Evolutionary conservation across 805 yeast species (phyloP), one percentile per base, ranked within the genome.

Genomic region (Diddensiella transvaalensis): DNA sequence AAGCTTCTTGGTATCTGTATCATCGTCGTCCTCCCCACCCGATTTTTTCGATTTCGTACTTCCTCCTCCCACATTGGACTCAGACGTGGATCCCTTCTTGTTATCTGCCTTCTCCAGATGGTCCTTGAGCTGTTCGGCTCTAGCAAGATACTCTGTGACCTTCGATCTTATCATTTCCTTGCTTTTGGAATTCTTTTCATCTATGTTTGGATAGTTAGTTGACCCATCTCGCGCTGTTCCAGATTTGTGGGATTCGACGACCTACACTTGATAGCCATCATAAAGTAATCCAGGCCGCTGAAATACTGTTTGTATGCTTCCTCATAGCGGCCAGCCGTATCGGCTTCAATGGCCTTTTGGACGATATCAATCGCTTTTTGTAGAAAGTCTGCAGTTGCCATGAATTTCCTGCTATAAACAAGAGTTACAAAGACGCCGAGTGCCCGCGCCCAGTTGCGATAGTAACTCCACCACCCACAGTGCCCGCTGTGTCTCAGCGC

Each of bases 311-410:
- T 86, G 67, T 91, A 91, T 0, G 99, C 98, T 57, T 93, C 98
- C 46, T 87, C 96, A 60, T 90, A 91, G 55, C 83, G 77, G 45
- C 91, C 83, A 21, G 89, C 89, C 15, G 87, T 81, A 64, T 93
- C 99, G 3, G 95, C 88, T 64, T 89, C 96, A 47, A 93, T 89
- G 21, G 99, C 99, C 66, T 84, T 85, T 63, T 89, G 95, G 17
- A 93, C 95, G 32, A 89, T 75, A 54, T 89, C 96, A 21, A 93
- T 89, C n/a, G 97, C 99, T 64, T 93, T 93, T 51, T 85, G 82
- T 37, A 93, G 76, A 65, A 91, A 91, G 62, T 91, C 96, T 24
- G 60, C 59, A 11, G 62, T 58, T 10, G 62, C 61, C 62, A 59
- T 59, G n/a, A n/a, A n/a, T 26, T 50, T 50, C 11, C 15, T 38